Conservation (phyloP, 306 rosid genomes). For the Quercus parvula region DNA sequence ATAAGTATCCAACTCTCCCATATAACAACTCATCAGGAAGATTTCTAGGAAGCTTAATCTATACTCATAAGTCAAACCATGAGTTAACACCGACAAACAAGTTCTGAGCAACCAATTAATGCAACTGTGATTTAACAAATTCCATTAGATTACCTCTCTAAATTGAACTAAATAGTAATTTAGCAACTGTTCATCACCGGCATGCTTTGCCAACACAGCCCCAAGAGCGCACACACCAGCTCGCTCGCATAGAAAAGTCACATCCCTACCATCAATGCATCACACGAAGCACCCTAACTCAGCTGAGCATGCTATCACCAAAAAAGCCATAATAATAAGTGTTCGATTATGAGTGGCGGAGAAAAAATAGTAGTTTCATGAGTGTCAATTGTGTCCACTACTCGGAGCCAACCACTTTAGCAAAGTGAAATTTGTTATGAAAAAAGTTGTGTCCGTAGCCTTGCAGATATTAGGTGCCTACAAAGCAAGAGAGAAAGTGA, state of each 20-base stretch:
- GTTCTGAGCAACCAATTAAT: not conserved
- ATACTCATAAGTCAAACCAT: not conserved
- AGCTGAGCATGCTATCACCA: not conserved
- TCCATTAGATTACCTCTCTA: constrained; percentile 34
- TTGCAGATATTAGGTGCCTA: not conserved
- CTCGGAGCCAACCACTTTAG: too few relatives aligned
- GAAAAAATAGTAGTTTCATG: too few relatives aligned
- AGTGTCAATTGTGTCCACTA: too few relatives aligned
- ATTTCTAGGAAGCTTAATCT: constrained; percentile 65
- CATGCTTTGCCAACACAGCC: constrained; percentile 61
- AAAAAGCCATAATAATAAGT: too few relatives aligned
- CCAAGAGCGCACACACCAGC: constrained; percentile 77
- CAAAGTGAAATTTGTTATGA: too few relatives aligned
- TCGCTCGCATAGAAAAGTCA: constrained; percentile 67
- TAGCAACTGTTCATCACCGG: constrained; percentile 40
- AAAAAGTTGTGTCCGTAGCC: too few relatives aligned
- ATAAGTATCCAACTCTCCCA: constrained; percentile 70
- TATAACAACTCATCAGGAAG: constrained; percentile 73
- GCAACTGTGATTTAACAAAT: not conserved
- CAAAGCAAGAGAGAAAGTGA: not conserved
- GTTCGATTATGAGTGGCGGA: too few relatives aligned
- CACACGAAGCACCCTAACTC: constrained; percentile 2
- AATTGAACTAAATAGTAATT: constrained; percentile 52
- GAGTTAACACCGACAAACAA: not conserved
- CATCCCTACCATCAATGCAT: constrained; percentile 46